Evolutionary conservation across 2,329 filamentous ascomycete species (phyloP).

Genomic region (Moelleriella libera): DNA sequence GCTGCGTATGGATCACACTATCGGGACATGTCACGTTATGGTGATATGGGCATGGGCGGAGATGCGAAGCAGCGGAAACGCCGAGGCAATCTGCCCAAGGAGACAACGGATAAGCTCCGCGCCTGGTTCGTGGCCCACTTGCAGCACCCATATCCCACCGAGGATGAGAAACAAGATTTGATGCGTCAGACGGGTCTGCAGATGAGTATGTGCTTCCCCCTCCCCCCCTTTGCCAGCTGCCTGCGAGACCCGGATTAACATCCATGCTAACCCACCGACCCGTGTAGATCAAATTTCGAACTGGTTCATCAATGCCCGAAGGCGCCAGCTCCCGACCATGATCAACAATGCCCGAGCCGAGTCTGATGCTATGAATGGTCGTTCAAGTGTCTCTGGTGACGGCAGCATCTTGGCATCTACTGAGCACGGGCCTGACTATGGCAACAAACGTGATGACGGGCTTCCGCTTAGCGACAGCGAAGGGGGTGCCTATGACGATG

Average conservation of each 20-base stretch:
- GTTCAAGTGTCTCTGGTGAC: constrained; percentile 11
- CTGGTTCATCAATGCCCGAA: constrained; percentile 68
- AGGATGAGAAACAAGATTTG: constrained; percentile 75
- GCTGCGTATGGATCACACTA: constrained; percentile 23
- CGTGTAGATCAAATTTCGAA: constrained; percentile 54
- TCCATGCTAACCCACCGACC: no score
- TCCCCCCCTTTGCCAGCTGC: neutral
- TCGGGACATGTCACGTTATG: constrained; percentile 27
- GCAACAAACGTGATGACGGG: constrained; percentile 17
- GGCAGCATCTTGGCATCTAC: constrained; percentile 23
- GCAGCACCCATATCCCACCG: constrained; percentile 71
- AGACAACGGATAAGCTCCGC: constrained; percentile 68
- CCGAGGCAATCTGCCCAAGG: constrained; percentile 80
- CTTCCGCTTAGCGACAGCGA: constrained; percentile 32
- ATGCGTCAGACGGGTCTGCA: constrained; percentile 64
- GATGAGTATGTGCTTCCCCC: constrained; percentile 46
- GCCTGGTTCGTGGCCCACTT: constrained; percentile 69
- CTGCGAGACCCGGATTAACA: no score
- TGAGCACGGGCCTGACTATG: constrained; percentile 13
- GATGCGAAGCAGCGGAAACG: constrained; percentile 45
- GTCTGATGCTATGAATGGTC: constrained; percentile 29
- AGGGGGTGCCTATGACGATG: constrained; percentile 28
- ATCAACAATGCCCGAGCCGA: constrained; percentile 41
- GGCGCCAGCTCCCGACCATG: constrained; percentile 48
- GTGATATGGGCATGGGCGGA: constrained; percentile 19